phyloP scores from a whole-genome alignment of 164 flowering plant genomes.

The Stephania japonica region DNA sequence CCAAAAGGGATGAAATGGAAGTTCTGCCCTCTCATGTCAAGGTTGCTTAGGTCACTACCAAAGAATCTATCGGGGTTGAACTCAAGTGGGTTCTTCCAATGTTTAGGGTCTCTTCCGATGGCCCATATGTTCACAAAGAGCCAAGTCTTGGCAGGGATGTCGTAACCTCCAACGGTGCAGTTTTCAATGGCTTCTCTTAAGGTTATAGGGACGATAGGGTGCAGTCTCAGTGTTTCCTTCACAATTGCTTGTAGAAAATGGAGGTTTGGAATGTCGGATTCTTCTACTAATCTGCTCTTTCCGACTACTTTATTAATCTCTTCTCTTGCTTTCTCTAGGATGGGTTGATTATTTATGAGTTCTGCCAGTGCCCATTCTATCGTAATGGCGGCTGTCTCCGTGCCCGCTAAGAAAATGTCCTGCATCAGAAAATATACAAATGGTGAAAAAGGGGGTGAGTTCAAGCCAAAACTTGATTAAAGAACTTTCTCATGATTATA shows the following conservation, averaged over 20 bases:
- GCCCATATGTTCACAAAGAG: slow-evolving; percentile 50
- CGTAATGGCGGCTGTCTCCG: slow-evolving; percentile 33
- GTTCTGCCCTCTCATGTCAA: slow-evolving; percentile 36
- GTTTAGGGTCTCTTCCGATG: slow-evolving; percentile 46
- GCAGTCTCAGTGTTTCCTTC: slow-evolving; percentile 53
- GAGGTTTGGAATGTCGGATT: slow-evolving; percentile 32
- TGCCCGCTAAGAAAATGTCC: slow-evolving; percentile 40
- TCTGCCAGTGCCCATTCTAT: slow-evolving; percentile 46
- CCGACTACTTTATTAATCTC: slow-evolving; percentile 40
- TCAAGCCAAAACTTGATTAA: neutral
- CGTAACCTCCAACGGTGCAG: slow-evolving; percentile 33
- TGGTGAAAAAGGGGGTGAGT: no score
- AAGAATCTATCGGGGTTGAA: slow-evolving; percentile 57
- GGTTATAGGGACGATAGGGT: slow-evolving; percentile 47
- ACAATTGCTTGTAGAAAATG: slow-evolving; percentile 41
- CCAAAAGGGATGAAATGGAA: slow-evolving; percentile 50
- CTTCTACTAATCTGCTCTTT: slow-evolving; percentile 26
- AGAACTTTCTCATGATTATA: neutral
- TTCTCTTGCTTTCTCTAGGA: slow-evolving; percentile 26
- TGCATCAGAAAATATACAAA: neutral
- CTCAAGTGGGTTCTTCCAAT: no score
- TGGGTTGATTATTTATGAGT: slow-evolving; percentile 31
- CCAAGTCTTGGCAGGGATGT: slow-evolving; percentile 38
- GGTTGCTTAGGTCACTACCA: slow-evolving; percentile 1
- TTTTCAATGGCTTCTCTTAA: slow-evolving; percentile 28